phyloP scores from a whole-genome alignment of 805 yeast species.

The Pichia phayaonensis region DNA sequence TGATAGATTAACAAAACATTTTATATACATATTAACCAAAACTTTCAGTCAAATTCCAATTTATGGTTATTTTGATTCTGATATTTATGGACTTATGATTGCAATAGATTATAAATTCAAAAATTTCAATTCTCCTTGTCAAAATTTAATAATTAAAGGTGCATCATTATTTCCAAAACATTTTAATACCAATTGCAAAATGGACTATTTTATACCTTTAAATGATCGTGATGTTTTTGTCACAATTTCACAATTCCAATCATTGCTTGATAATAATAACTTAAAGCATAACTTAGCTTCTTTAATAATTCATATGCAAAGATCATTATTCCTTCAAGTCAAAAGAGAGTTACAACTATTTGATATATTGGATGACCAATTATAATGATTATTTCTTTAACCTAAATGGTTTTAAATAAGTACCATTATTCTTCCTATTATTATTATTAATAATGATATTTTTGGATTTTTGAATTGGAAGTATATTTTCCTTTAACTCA shows the following conservation, averaged over 20 bases:
- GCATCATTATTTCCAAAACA: conserved; percentile 1
- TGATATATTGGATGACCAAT: neutral
- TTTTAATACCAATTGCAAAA: neutral
- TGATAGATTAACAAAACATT: conserved; percentile 42
- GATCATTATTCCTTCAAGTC: conserved; percentile 10
- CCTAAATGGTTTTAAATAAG: neutral
- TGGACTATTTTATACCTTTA: conserved; percentile 2
- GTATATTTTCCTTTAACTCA: neutral
- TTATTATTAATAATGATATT: neutral
- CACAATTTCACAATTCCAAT: neutral
- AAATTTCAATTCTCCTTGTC: neutral
- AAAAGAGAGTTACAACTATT: conserved; percentile 10
- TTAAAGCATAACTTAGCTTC: neutral
- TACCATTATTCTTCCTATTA: neutral
- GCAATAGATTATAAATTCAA: conserved; percentile 29
- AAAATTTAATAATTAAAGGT: conserved; percentile 1
- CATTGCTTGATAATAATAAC: neutral
- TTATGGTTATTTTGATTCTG: conserved; percentile 51
- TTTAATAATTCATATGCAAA: conserved; percentile 6
- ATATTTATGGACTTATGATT: conserved; percentile 55
- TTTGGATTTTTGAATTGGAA: too few species aligned
- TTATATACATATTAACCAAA: conserved; percentile 25
- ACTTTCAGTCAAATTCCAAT: conserved; percentile 27
- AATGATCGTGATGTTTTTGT: conserved; percentile 1
- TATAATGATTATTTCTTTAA: neutral